Conservation (phyloP, 2,329 filamentous ascomycete species). For the Fusarium sarcochroum region DNA sequence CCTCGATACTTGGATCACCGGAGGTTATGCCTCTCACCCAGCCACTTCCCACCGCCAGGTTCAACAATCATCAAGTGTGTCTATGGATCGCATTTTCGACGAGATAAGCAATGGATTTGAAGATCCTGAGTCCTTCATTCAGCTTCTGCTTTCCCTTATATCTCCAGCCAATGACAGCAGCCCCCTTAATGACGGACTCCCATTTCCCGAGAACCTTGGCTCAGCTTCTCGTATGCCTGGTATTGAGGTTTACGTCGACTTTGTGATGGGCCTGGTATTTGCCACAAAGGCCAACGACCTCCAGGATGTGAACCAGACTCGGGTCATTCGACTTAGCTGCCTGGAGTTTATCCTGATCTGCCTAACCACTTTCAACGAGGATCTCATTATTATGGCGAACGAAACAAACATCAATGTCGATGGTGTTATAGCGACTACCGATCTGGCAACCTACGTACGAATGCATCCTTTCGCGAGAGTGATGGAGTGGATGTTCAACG, state of each 20-base stretch:
- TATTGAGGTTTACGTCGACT: constrained; percentile 94
- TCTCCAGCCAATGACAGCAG: constrained; percentile 73
- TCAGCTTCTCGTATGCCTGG: constrained; percentile 81
- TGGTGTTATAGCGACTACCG: constrained; percentile 78
- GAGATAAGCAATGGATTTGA: constrained; percentile 85
- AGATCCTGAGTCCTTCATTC: constrained; percentile 86
- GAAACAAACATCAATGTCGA: constrained; percentile 83
- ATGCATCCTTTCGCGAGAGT: constrained; percentile 94
- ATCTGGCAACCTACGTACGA: constrained; percentile 83
- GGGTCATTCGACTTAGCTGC: constrained; percentile 82
- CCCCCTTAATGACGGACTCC: constrained; percentile 79
- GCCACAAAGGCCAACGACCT: constrained; percentile 75
- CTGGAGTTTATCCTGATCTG: constrained; percentile 86
- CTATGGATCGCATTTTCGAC: constrained; percentile 77
- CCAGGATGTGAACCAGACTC: constrained; percentile 76
- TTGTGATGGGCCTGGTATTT: constrained; percentile 85
- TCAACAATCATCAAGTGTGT: constrained; percentile 55
- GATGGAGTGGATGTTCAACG: constrained; percentile 99
- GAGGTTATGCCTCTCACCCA: constrained; percentile 62
- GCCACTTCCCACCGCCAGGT: constrained; percentile 52
- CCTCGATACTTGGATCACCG: constrained; percentile 84
- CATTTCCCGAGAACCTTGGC: constrained; percentile 90
- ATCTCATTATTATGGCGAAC: constrained; percentile 88
- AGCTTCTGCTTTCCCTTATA: constrained; percentile 80
- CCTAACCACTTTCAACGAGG: constrained; percentile 91